These are phyloP conservation scores for Aspergillus pseudotamarii DNA, from an alignment of 2,329 filamentous ascomycete genomes.

Conservation along the genomic window DNA sequence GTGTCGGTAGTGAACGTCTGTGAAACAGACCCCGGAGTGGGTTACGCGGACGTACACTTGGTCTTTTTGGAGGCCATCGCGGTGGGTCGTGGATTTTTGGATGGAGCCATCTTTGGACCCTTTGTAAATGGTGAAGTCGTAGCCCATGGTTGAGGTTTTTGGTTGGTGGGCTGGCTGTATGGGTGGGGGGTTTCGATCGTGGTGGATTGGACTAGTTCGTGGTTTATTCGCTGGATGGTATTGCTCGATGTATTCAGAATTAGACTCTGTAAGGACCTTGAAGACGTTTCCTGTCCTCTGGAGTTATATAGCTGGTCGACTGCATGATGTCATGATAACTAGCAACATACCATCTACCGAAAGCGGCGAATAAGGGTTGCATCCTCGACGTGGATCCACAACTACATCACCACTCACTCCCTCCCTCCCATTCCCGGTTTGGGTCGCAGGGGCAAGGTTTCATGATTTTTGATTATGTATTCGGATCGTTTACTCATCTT, in stretches of 20 bases:
- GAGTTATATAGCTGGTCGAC: neutral
- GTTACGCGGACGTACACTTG: slow-evolving; percentile 66
- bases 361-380: neutral
- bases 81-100: slow-evolving; percentile 52
- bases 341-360: neutral
- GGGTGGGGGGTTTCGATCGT: too few relatives aligned
- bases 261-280: neutral
- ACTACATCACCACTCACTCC: neutral
- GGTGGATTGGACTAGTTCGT: too few relatives aligned
- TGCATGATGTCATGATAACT: neutral
- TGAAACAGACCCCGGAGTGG: slow-evolving; percentile 69
- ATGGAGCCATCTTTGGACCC: slow-evolving; percentile 62
- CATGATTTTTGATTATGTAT: neutral
- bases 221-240: neutral
- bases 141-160: slow-evolving; percentile 18
- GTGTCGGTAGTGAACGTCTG: slow-evolving; percentile 48
- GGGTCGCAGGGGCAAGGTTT: too few relatives aligned
- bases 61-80: slow-evolving; percentile 32
- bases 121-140: slow-evolving; percentile 65
- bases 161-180: too few relatives aligned
- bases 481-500: neutral
- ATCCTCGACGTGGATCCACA: neutral
- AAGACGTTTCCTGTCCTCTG: neutral
- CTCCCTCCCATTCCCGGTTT: neutral
- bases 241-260: neutral